A percentile compares a stretch with the other conserved stretches of the same genome.
Conservation (phyloP, 345 rosid species). For the Salix arbutifolia region DNA sequence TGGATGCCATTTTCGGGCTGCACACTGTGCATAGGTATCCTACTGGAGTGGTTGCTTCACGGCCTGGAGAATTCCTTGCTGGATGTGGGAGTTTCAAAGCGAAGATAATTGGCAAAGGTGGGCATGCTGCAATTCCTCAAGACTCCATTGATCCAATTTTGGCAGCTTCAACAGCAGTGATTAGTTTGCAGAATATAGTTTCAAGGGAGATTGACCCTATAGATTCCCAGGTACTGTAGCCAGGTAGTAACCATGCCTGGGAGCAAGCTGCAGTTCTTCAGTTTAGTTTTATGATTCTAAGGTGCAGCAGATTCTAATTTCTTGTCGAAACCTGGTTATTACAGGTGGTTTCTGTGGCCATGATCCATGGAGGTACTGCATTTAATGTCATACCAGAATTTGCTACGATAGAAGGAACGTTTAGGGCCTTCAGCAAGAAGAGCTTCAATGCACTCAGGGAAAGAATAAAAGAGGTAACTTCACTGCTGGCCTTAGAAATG, state of each 20-base stretch:
- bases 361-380: constrained; percentile 49
- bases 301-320: not conserved
- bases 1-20: constrained; percentile 55
- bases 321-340: constrained; percentile 1
- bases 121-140: constrained; percentile 54
- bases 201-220: constrained; percentile 62
- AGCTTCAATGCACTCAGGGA: constrained; percentile 44
- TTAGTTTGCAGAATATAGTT: constrained; percentile 58
- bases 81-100: constrained; percentile 66
- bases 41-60: constrained; percentile 38
- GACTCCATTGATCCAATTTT: constrained; percentile 55
- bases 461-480: constrained; percentile 50
- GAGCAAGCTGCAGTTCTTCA: not conserved
- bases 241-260: not conserved
- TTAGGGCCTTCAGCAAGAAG: constrained; percentile 51
- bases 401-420: constrained; percentile 50
- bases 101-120: constrained; percentile 49
- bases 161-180: constrained; percentile 51
- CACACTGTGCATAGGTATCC: constrained; percentile 42
- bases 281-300: not conserved
- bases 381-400: constrained; percentile 53
- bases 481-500: not conserved
- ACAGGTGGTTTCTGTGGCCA: constrained; percentile 60
- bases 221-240: constrained; percentile 47
- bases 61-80: constrained; percentile 58